Evolutionary conservation across 1,284 basidiomycete genomes (phyloP), one percentile per base, ranked within the genome.

Genomic region (Microbotryum intermedium): DNA sequence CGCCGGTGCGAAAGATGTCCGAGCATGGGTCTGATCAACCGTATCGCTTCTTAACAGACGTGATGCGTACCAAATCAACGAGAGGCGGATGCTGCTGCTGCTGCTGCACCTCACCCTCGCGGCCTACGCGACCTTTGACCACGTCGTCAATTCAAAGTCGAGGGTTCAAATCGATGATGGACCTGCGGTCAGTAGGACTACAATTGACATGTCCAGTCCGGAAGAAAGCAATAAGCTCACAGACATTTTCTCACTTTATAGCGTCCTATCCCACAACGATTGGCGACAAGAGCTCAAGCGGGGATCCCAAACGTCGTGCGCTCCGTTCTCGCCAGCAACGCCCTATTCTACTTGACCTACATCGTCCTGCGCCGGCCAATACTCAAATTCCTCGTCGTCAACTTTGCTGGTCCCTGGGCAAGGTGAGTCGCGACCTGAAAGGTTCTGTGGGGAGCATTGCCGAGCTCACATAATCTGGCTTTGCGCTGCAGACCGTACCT

Each of bases 11-110:
- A 11, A 21, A 46, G 23, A 16, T 57, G 34, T 30, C 23, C n/a
- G 16, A 21, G 47, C 16, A 5, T 26, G 39, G 39, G 30, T 6
- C 44, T 46, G 56, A 44, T 42, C 46, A 26, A 44, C 34, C 11
- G 18, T 39, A 23, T 39, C 11, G n/a, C 26, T 25, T 11, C 18
- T 18, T 5, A 16, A 5, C 45, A 68, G 67, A 4, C 67, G 67
- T 6, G 67, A 64, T 46, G 46, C 64, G 1, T 60, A 60, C 49
- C 60, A 64, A 49, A 34, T 70, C 30, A 70, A 70, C 50, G 69
- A 70, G 55, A 39, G 68, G 34, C 60, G 62, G 7, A 42, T 70
- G 39, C 57, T 62, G 25, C 50, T 69, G 9, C 50, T 51, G 2
- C n/a, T 69, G 6, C 26, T 67, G 13, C 58, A 69, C 21, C 16